Evolutionary conservation across 345 rosid species (phyloP), one percentile per base, ranked within the genome.

Genomic region (Noccaea caerulescens): DNA sequence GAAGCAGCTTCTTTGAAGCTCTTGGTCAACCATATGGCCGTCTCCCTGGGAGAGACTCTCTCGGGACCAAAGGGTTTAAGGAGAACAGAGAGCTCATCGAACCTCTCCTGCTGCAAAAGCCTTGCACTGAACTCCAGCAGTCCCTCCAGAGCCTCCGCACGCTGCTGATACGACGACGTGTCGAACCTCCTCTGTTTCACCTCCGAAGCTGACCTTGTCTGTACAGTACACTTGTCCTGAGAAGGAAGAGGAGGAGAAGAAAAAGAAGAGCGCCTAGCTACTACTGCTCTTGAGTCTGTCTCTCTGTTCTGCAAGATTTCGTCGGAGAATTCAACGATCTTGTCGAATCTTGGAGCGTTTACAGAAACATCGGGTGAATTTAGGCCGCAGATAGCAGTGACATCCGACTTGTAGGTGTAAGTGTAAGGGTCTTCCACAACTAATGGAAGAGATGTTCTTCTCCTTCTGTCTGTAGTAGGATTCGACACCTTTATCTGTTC

Each of bases 131-230:
- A 94, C 77, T 94, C 97, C 10, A 93, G 87, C 86, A 93, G 66
- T 5, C 96, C 97, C 76, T 93, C 98, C 57, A 93, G 76, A 50
- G 98, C 98, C 83, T 93, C 98, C 3, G 96, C 97, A 6, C 96
- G 97, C 69, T 93, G 98, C 83, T 81, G 91, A 84, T 75, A 88
- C 5, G 99, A 93, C 4, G 97, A 83, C 53, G 96, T 85, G 85
- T 93, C 97, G 32, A 93, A 93, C 80, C 89, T 82, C 16, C 80
- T 80, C 59, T 75, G 84, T 63, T 73, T 79, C 5, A 78, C 80
- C 61, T 79, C 91, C 4, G 83, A 83, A 44, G 78, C 80, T 58
- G 89, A 77, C 55, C 66, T 84, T 20, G 60, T 69, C 81, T 85
- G 86, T 56, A 86, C 75, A 0, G 80, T 87, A 70, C 97, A 91